These are phyloP conservation scores for Sporormia fimetaria DNA, from an alignment of 495 filamentous ascomycete species.

Conservation along the genomic window DNA sequence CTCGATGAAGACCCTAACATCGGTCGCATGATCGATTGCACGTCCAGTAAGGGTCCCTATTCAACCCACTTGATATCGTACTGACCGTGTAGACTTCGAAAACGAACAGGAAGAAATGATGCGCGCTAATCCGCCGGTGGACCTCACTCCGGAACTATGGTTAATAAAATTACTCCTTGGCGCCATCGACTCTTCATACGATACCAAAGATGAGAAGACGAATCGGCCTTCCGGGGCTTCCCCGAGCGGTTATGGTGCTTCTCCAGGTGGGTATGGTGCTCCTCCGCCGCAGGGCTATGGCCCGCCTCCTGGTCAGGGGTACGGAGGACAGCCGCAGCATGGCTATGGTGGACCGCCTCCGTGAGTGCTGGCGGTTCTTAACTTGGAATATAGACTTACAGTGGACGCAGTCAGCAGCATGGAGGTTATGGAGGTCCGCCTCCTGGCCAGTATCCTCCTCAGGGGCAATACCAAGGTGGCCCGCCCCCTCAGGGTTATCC, in stretches of 20 bases:
- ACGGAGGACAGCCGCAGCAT: constrained; percentile 7
- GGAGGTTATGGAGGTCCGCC: not conserved
- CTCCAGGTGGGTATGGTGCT: constrained; percentile 8
- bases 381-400: no score
- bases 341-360: constrained; percentile 14
- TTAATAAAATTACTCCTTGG: constrained; percentile 61
- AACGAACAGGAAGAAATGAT: constrained; percentile 55
- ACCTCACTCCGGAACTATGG: constrained; percentile 58
- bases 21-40: constrained; percentile 57
- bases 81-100: constrained; percentile 45
- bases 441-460: constrained; percentile 7
- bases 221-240: constrained; percentile 18
- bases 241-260: constrained; percentile 28
- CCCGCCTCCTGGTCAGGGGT: not conserved
- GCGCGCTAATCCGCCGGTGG: constrained; percentile 42
- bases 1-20: constrained; percentile 54
- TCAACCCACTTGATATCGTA: not conserved
- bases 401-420: no score
- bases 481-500: no score
- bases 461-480: no score
- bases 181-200: constrained; percentile 54
- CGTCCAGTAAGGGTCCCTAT: constrained; percentile 50
- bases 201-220: constrained; percentile 52
- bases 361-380: no score
- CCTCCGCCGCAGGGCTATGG: constrained; percentile 8